phyloP scores from a whole-genome alignment of 441 rosid genomes.

The Bocquillonia castaneifolia region DNA sequence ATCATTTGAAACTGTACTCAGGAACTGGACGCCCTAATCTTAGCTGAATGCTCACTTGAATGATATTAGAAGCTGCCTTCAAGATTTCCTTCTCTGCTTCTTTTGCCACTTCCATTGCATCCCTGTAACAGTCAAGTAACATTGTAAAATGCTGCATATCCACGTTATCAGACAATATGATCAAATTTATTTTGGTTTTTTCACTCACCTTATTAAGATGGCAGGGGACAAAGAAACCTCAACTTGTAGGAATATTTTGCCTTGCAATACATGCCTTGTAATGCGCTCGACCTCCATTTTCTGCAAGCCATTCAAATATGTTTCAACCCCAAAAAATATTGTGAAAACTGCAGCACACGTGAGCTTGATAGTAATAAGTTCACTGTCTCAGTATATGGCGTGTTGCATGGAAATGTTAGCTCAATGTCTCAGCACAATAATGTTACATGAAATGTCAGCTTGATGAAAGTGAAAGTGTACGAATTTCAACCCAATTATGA shows the following conservation, averaged over 20 bases:
- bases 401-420: too few species aligned
- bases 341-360: too few species aligned
- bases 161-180: background rate
- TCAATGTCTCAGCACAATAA: too few species aligned
- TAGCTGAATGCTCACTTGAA: conserved; percentile 54
- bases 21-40: conserved; percentile 54
- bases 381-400: too few species aligned
- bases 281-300: conserved; percentile 57
- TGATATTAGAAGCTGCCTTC: conserved; percentile 42
- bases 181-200: background rate
- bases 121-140: conserved; percentile 33
- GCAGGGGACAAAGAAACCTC: conserved; percentile 63
- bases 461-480: too few species aligned
- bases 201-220: conserved; percentile 42
- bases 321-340: too few species aligned
- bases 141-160: background rate
- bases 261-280: conserved; percentile 62
- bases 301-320: conserved; percentile 31
- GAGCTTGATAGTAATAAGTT: too few species aligned
- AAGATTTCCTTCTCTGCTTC: conserved; percentile 60
- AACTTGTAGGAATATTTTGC: conserved; percentile 53
- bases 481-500: too few species aligned
- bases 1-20: conserved; percentile 13
- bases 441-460: too few species aligned
- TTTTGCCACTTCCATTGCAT: conserved; percentile 67